Base-by-base conservation (phyloP, 164 flowering plant species). In the Dillenia turbinata region DNA sequence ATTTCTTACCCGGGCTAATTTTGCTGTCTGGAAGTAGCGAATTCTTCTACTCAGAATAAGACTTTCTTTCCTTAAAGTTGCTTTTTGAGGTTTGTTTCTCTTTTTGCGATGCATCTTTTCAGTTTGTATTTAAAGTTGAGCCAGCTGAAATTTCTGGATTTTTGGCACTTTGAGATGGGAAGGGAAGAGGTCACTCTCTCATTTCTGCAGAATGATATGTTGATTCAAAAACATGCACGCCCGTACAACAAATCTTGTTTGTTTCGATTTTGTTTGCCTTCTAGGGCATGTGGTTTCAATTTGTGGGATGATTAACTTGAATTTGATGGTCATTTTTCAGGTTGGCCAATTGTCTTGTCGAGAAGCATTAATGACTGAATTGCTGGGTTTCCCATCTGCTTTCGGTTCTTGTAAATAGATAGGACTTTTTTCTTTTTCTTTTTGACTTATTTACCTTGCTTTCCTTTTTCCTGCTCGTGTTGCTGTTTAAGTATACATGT, bases 391-490 rank as follows among this genome's bases (percentile, higher is more conserved):
- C 40, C 46, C 64, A 61, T 48, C 54, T 60, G 71, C 56, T 63
- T 51, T 62, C 62, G 49, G 61, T 44, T 43, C 33, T 44, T 78
- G 81, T 78, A 75, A 69, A 75, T 78, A 72, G 61, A 63, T 69
- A 61, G 76, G 59, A 61, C 58, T 47, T 57, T 49, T 57, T 62
- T 63, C 1, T 1, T 54, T 56, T 19, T 13, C 43, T 57, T n/a
- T 68, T 49, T 50, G 14, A 14, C 47, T 10, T 62, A 1, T 1
- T 26, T 33, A 33, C 40, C 40, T 5, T 33, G 40, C 40, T 33
- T 33, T 5, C 40, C 40, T 33, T 33, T 33, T 33, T 33, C 40
- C 40, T 33, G 40, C 6, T 33, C 5, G 5, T 33, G 40, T 33
- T 33, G 40, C 40, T 33, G 6, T 33, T 26, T 33, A 33, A 33